Conservation (phyloP, 768 basidiomycete genomes). For the Hericium alpestre region DNA sequence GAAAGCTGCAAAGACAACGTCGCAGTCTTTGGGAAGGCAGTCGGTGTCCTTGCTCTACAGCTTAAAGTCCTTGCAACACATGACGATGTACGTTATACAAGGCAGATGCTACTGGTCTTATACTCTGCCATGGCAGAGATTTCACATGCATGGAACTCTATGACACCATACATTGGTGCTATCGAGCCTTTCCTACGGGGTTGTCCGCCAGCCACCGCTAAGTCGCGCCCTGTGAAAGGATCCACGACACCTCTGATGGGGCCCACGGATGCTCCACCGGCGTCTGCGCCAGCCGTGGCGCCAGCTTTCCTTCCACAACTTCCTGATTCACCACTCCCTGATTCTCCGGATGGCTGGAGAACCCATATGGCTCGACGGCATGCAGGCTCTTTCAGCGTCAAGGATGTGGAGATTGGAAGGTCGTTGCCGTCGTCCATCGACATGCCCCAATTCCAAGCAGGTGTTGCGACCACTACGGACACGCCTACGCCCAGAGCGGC, state of each 20-base stretch:
- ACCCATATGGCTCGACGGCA: constrained; percentile 61
- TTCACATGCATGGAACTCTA: constrained; percentile 67
- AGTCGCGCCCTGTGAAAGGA: constrained; percentile 20
- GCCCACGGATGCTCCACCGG: neutral
- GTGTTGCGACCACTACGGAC: constrained; percentile 25
- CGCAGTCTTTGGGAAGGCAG: constrained; percentile 76
- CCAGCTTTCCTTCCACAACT: constrained; percentile 5
- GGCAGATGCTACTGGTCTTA: constrained; percentile 77
- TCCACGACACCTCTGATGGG: constrained; percentile 8
- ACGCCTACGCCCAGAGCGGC: constrained; percentile 18
- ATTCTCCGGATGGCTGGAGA: constrained; percentile 13
- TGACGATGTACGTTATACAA: constrained; percentile 79
- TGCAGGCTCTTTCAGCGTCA: constrained; percentile 90
- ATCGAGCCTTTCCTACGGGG: constrained; percentile 56
- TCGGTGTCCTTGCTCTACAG: constrained; percentile 72
- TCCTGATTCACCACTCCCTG: constrained; percentile 19
- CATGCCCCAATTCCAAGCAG: constrained; percentile 31
- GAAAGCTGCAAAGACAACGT: constrained; percentile 81
- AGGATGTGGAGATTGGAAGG: constrained; percentile 86
- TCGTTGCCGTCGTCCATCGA: constrained; percentile 57
- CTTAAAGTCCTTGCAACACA: constrained; percentile 61
- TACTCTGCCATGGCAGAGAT: constrained; percentile 88
- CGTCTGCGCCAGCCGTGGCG: constrained; percentile 21
- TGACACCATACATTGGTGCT: constrained; percentile 61
- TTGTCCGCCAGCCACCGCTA: constrained; percentile 25